A percentile compares a stretch with the other conserved stretches of the same genome.
Evolutionary conservation across 345 rosid species (phyloP).

Genomic region (Aquilaria malaccensis): DNA sequence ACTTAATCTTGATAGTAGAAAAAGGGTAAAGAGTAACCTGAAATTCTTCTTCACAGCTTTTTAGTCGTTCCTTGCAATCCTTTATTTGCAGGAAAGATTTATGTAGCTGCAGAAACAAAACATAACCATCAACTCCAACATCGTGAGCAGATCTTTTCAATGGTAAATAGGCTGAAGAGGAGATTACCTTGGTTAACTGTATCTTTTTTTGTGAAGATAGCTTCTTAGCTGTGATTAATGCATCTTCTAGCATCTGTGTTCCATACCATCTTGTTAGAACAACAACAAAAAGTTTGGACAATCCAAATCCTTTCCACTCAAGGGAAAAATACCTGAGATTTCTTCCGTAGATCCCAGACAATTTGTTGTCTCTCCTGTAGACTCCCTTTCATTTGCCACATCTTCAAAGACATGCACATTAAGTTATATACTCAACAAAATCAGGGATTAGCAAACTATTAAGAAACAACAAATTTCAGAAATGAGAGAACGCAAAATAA

Average conservation of each 20-base stretch:
- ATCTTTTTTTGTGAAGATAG: slow-evolving; percentile 45
- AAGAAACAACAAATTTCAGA: too few relatives aligned
- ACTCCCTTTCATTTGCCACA: slow-evolving; percentile 39
- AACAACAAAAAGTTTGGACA: slow-evolving; percentile 6
- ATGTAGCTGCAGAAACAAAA: slow-evolving; percentile 44
- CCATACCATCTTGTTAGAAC: slow-evolving; percentile 21
- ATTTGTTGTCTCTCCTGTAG: slow-evolving; percentile 38
- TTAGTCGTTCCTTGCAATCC: slow-evolving; percentile 50
- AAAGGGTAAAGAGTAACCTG: slow-evolving; percentile 41
- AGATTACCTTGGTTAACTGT: slow-evolving; percentile 62
- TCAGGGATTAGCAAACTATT: too few relatives aligned
- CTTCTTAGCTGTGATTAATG: slow-evolving; percentile 55
- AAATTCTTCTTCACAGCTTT: slow-evolving; percentile 66
- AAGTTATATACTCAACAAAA: too few relatives aligned
- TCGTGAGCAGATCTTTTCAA: slow-evolving; percentile 9
- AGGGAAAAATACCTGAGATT: slow-evolving; percentile 42
- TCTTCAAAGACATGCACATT: slow-evolving; percentile 27
- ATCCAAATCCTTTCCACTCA: background rate
- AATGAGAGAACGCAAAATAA: too few relatives aligned
- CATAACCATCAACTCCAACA: slow-evolving; percentile 11
- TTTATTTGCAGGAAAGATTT: slow-evolving; percentile 58
- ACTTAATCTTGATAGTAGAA: background rate
- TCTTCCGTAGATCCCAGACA: slow-evolving; percentile 52
- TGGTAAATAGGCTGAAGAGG: slow-evolving; percentile 4
- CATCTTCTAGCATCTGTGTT: slow-evolving; percentile 68